These are phyloP conservation scores for Boechera stricta DNA, from an alignment of 345 rosid species.

Conservation along the genomic window DNA sequence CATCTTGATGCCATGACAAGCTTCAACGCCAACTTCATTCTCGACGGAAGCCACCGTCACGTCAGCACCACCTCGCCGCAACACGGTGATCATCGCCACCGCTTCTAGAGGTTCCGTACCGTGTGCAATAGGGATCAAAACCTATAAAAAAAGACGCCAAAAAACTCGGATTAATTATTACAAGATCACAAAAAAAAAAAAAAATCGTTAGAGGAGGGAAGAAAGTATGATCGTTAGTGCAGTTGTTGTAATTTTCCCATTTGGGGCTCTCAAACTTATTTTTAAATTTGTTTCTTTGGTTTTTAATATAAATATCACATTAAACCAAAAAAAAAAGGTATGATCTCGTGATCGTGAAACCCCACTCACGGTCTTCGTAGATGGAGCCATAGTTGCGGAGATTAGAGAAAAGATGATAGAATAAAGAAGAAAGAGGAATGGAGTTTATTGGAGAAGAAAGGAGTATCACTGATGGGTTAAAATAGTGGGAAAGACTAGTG, in stretches of 20 bases:
- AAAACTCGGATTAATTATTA: slow-evolving; percentile 7
- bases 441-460: slow-evolving; percentile 33
- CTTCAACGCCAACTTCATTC: slow-evolving; percentile 68
- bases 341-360: background rate
- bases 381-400: slow-evolving; percentile 58
- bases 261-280: too few relatives aligned
- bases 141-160: slow-evolving; percentile 49
- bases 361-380: slow-evolving; percentile 57
- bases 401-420: slow-evolving; percentile 34
- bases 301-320: too few relatives aligned
- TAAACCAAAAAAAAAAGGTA: too few relatives aligned
- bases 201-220: slow-evolving; percentile 9
- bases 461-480: slow-evolving; percentile 35
- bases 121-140: slow-evolving; percentile 91
- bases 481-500: slow-evolving; percentile 22
- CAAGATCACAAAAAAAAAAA: slow-evolving; percentile 1
- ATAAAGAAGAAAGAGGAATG: slow-evolving; percentile 28
- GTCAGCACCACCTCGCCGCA: slow-evolving; percentile 82
- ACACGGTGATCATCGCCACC: slow-evolving; percentile 74
- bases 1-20: slow-evolving; percentile 76
- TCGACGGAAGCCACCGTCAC: slow-evolving; percentile 86
- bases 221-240: background rate
- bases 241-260: too few relatives aligned
- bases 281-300: too few relatives aligned
- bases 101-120: slow-evolving; percentile 98